Evolutionary conservation across 805 yeast genomes (phyloP), one percentile per base, ranked within the genome.

Genomic region (Kuraishia molischiana): DNA sequence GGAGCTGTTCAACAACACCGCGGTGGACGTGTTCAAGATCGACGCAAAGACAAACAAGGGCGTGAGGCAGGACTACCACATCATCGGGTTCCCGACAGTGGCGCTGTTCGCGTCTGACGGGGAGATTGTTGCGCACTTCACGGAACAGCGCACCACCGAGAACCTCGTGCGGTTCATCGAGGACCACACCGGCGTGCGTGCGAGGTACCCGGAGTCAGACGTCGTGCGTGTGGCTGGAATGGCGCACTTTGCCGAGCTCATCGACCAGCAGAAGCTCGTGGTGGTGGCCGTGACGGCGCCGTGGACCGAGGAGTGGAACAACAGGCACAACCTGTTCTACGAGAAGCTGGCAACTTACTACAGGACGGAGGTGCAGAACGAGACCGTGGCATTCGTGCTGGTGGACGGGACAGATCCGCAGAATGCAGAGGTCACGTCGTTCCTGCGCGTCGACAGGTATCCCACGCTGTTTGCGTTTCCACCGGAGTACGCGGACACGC

Each of bases 51-150:
- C 46, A 10, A 60, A 60, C 44, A 51, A 48, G 28, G 49, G 62
- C 14, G 52, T 72, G 5, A 53, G 66, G 29, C 47, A 46, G 24
- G 50, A 64, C 35, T 72, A 73, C 41, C 46, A 49, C 13, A 56
- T 77, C 3, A 41, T 45, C 9, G 63, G 61, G 15, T 77, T 61
- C 48, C 85, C 85, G 1, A 58, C 69, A 1, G 40, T 77, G 36
- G 64, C 66, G 44, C 47, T 37, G 3, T 66, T 71, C 41, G 53
- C 66, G 24, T 57, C 59, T 35, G 55, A 57, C 30, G 69, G 72
- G 1, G 64, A 61, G 35, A 54, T 59, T 38, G 57, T 69, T 4
- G 60, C 55, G 0, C 52, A 58, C 2, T 75, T 59, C 46, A 47
- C 48, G 1, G 64, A 61, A 2, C 59, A 56, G 1, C 47, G 65